Conservation (phyloP, 208 protist species). For the Leishmania aethiopica region DNA sequence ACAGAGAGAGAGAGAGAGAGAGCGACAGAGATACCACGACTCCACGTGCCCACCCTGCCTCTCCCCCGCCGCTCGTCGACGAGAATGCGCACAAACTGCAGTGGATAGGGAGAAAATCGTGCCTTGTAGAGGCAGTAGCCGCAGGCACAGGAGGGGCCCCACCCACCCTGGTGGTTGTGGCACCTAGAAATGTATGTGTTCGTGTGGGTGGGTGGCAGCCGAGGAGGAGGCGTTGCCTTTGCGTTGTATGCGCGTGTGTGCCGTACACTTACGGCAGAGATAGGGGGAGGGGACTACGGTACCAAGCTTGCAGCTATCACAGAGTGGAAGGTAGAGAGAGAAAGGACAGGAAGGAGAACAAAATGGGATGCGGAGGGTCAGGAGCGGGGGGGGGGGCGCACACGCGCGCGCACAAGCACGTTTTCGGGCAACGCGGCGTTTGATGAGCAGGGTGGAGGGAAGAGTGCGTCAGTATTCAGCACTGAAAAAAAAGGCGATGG, state of each 20-base stretch:
- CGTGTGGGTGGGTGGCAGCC: not conserved
- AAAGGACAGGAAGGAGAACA: not conserved
- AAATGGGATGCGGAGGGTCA: not conserved
- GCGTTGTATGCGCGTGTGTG: not conserved
- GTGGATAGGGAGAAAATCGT: not conserved
- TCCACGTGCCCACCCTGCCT: not conserved
- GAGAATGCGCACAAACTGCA: not conserved
- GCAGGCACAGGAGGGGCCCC: not conserved
- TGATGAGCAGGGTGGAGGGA: not conserved
- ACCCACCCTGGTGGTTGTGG: not conserved
- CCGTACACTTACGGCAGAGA: not conserved
- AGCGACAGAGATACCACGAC: not conserved
- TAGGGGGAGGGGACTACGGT: not conserved
- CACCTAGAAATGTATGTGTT: not conserved
- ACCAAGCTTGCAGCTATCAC: not conserved
- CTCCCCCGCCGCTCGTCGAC: not conserved
- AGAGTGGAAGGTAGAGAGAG: not conserved
- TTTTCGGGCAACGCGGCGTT: not conserved
- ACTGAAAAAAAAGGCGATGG: not conserved
- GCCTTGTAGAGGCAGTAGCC: not conserved
- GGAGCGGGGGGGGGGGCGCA: not conserved
- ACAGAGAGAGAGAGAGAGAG: not conserved
- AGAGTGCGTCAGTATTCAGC: not conserved
- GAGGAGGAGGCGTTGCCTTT: not conserved
- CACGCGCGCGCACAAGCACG: not conserved